Conservation (phyloP, 768 basidiomycete species). For the Chiua virens region DNA sequence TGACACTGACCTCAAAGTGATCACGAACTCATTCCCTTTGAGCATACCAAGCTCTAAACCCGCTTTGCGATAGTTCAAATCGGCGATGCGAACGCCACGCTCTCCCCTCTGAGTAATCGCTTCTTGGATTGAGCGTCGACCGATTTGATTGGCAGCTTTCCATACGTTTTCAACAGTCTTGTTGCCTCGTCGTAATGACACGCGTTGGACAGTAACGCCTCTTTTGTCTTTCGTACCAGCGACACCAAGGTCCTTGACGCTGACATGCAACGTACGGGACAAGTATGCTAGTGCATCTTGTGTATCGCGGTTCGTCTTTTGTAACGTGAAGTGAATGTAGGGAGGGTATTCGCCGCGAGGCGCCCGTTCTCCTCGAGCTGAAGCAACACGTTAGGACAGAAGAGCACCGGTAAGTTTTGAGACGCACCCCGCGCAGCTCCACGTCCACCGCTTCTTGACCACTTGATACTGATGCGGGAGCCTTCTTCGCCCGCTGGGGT, state of each 20-base stretch:
- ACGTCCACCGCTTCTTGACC: slow-evolving; percentile 54
- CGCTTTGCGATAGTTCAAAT: slow-evolving; percentile 81
- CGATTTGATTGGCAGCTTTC: slow-evolving; percentile 73
- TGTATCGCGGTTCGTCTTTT: slow-evolving; percentile 97
- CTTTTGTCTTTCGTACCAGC: slow-evolving; percentile 99
- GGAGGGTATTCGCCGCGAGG: slow-evolving; percentile 72
- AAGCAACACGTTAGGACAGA: neutral
- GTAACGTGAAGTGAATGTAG: slow-evolving; percentile 94
- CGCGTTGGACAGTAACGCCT: slow-evolving; percentile 92
- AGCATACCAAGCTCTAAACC: slow-evolving; percentile 92
- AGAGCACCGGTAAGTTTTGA: neutral
- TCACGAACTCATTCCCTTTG: slow-evolving; percentile 93
- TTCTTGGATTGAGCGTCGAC: slow-evolving; percentile 54
- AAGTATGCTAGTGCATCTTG: slow-evolving; percentile 89
- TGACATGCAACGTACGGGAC: slow-evolving; percentile 73
- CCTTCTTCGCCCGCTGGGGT: slow-evolving; percentile 57
- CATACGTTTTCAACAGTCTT: slow-evolving; percentile 85
- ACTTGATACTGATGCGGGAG: slow-evolving; percentile 78
- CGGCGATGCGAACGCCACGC: slow-evolving; percentile 83
- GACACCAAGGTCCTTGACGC: slow-evolving; percentile 78
- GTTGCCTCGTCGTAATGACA: slow-evolving; percentile 73
- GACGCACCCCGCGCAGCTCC: slow-evolving; percentile 39
- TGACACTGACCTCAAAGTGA: slow-evolving; percentile 75
- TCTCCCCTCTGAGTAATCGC: slow-evolving; percentile 77
- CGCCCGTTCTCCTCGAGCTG: slow-evolving; percentile 40